These are phyloP conservation scores for Kalanchoe fedtschenkoi DNA, from an alignment of 164 flowering plant genomes.

Conservation along the genomic window DNA sequence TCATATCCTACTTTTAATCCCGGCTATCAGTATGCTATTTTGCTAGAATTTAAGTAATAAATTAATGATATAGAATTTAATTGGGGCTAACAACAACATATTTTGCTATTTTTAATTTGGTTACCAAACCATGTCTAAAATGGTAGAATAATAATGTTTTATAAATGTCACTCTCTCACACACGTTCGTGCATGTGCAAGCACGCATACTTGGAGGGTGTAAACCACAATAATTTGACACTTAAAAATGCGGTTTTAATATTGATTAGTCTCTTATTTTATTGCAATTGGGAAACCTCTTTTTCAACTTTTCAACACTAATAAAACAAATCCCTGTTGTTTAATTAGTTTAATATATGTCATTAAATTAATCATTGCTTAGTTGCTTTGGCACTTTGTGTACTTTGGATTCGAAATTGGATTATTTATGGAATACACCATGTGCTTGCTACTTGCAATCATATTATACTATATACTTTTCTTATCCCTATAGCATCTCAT, in stretches of 20 bases:
- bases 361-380: neutral
- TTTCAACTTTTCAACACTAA: neutral
- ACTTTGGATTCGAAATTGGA: neutral
- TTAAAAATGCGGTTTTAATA: neutral
- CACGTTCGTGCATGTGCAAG: neutral
- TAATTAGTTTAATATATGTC: neutral
- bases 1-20: no score
- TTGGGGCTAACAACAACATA: no score
- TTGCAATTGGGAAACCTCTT: neutral
- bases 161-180: neutral
- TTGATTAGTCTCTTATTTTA: neutral
- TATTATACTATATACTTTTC: no score
- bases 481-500: no score
- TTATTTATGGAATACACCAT: neutral
- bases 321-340: neutral
- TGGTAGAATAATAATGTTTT: no score
- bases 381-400: conserved; percentile 1
- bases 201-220: conserved; percentile 3
- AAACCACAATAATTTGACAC: conserved; percentile 1
- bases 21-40: no score
- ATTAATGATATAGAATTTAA: no score
- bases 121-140: no score
- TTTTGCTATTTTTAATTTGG: no score
- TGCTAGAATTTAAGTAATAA: no score
- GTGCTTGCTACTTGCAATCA: no score